These are phyloP conservation scores for Tolypocladium tropicale DNA, from an alignment of 2,329 filamentous ascomycete species.

Conservation along the genomic window DNA sequence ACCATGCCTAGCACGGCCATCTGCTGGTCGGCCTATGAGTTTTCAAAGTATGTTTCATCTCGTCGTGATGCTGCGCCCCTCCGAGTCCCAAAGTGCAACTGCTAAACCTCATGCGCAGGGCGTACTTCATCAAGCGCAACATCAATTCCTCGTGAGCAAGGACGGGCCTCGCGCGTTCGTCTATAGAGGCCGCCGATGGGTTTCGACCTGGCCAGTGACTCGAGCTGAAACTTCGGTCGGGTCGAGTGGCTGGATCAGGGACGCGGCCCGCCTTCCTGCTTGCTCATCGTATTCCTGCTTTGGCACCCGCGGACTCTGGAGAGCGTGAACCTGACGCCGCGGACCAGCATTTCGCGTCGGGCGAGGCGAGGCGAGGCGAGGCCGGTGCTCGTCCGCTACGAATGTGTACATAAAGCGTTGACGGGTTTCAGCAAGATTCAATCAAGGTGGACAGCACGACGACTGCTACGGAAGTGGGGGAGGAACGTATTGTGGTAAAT, in stretches of 20 bases:
- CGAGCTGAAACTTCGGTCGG: background rate
- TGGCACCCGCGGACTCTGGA: background rate
- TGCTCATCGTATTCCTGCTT: background rate
- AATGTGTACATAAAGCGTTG: background rate
- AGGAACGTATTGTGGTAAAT: background rate
- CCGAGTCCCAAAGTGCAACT: background rate
- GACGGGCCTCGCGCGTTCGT: background rate
- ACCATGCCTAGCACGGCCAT: constrained; percentile 99
- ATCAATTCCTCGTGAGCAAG: constrained; percentile 21
- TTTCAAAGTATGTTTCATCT: constrained; percentile 47
- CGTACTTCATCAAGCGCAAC: constrained; percentile 50
- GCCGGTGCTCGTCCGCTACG: background rate
- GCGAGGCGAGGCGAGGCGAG: background rate
- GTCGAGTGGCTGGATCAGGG: background rate
- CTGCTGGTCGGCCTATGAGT: constrained; percentile 78
- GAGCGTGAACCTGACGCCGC: background rate
- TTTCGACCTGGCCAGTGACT: background rate
- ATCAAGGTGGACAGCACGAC: background rate
- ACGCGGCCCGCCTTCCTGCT: background rate
- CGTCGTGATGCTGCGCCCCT: background rate
- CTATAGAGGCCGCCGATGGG: background rate
- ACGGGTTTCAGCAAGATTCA: background rate
- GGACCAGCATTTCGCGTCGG: background rate
- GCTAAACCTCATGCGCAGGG: constrained; percentile 23
- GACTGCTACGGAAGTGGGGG: background rate